Base-by-base conservation (phyloP, 164 flowering plant genomes). In the Vitis amurensis region DNA sequence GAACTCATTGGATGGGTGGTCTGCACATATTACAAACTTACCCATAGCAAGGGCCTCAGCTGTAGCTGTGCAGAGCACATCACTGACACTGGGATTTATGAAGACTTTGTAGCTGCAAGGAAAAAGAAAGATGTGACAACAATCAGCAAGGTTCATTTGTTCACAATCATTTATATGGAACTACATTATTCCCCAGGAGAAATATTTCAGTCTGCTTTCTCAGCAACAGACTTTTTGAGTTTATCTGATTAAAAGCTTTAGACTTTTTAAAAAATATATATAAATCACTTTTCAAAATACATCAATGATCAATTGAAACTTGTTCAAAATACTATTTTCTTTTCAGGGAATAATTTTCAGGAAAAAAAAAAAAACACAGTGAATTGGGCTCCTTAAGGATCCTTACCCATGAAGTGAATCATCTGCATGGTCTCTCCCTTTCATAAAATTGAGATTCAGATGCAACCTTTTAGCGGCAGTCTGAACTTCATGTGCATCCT, bases 11-110 rank as follows among this genome's bases (percentile, higher is more conserved):
- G 98, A 96, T 50, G 98, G 99, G 63, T 93, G 97, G 51, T 95
- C 97, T 11, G 99, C 98, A 81, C 99, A 95, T 3, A 95, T 81
- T 6, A 96, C 99, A 81, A 96, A 93, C 77, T 96, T 96, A 15
- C 99, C 99, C 99, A 96, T 96, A 51, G 99, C 99, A 68, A 96
- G 98, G 17, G 99, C 99, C 80, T 96, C 99, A 5, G 99, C 99
- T 59, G 99, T 96, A 11, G 98, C 99, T 0, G 99, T 96, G 81
- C 94, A 89, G 13, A 88, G 87, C 47, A 89, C 94, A 71, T 89
- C 94, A 72, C 99, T 96, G 3, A 93, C 90, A 73, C 99, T 93
- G 12, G 99, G 98, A 75, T 96, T 96, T 82, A 96, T 86, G 84
- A 96, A 96, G 58, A 96, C 91, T 76, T 96, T 96, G 87, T 96